These are phyloP conservation scores for Calocera cornea DNA, from an alignment of 768 basidiomycete genomes.

Conservation along the genomic window DNA sequence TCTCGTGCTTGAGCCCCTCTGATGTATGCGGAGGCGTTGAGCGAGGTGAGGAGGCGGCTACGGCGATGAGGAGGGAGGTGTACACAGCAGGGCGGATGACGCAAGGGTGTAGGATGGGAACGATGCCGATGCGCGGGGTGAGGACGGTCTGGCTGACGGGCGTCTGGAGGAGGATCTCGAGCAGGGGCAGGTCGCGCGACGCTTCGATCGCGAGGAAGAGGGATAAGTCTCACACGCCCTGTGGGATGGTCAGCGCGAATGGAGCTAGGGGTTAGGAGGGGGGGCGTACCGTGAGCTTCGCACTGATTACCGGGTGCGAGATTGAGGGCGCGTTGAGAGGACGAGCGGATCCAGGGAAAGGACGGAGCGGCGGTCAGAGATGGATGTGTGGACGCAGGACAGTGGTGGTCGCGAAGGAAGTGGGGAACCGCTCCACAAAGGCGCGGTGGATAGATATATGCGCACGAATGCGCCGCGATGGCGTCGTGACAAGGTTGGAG, in stretches of 20 bases:
- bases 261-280: not conserved
- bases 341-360: not conserved
- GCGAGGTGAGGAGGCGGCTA: constrained; percentile 22
- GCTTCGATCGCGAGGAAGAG: constrained; percentile 76
- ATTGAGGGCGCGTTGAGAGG: constrained; percentile 18
- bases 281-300: constrained; percentile 46
- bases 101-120: constrained; percentile 83
- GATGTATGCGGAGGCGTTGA: constrained; percentile 6
- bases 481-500: no score
- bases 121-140: constrained; percentile 66
- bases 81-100: constrained; percentile 74
- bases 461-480: no score
- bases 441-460: no score
- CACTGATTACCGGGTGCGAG: constrained; percentile 59
- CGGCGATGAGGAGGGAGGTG: constrained; percentile 77
- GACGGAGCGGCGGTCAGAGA: not conserved
- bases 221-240: constrained; percentile 67
- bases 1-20: constrained; percentile 12
- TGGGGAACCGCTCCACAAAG: no score
- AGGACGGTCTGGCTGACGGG: constrained; percentile 71
- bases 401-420: no score
- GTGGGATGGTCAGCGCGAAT: not conserved
- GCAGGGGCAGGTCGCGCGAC: constrained; percentile 37
- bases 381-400: no score
- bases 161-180: constrained; percentile 38